phyloP scores from a whole-genome alignment of 1,284 basidiomycete genomes.

The Pyrrhoderma lamaoense region DNA sequence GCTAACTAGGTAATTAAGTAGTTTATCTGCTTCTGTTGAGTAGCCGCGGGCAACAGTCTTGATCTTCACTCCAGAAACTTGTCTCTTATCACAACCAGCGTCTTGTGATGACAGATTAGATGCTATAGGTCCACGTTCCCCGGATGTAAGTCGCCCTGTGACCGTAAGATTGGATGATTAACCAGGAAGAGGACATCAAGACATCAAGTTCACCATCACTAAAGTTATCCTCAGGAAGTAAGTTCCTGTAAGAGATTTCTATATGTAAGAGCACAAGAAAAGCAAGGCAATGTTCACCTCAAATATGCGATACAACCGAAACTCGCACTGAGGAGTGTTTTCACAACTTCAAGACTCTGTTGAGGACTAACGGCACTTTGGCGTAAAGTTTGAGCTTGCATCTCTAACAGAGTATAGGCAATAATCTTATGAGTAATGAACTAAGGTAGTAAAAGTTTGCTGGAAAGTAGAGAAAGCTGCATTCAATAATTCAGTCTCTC shows the following conservation, averaged over 20 bases:
- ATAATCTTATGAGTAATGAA: too few species aligned
- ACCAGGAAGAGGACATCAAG: constrained; percentile 33
- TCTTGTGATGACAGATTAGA: constrained; percentile 23
- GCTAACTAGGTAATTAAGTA: constrained; percentile 69
- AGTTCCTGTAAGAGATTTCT: constrained; percentile 37
- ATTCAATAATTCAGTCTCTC: too few species aligned
- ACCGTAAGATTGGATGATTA: too few species aligned
- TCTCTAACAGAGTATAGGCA: too few species aligned
- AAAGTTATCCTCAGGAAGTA: constrained; percentile 76
- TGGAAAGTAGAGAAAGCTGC: too few species aligned
- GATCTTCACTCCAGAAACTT: constrained; percentile 27
- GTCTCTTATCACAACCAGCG: constrained; percentile 15
- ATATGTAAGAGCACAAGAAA: background rate
- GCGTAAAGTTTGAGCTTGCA: too few species aligned
- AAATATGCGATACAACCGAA: constrained; percentile 18
- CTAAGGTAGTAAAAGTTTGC: too few species aligned
- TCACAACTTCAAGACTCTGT: constrained; percentile 17
- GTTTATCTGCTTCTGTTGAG: constrained; percentile 70
- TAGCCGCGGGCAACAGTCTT: constrained; percentile 69
- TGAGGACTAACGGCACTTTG: constrained; percentile 12
- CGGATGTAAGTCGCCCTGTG: constrained; percentile 28
- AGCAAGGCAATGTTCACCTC: constrained; percentile 5
- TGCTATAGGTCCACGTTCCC: constrained; percentile 19
- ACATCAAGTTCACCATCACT: constrained; percentile 50
- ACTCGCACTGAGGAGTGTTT: constrained; percentile 17